Base-by-base conservation (phyloP, 176 grass and related monocot genomes). In the Avena atlantica region DNA sequence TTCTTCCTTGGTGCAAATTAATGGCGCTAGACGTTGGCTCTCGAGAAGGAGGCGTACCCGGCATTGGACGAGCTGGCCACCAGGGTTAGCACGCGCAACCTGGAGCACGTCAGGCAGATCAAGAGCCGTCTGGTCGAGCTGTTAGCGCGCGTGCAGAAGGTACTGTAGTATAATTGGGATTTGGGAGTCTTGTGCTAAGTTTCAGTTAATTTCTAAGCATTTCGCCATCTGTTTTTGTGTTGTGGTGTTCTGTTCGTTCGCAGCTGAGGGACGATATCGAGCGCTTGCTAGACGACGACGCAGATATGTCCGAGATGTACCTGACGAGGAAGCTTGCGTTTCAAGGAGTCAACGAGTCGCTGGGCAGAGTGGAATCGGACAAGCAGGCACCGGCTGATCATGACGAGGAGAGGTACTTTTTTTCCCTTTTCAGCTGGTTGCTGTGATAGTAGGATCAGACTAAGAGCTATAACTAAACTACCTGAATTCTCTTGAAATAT, bases 61-160 rank as follows among this genome's bases (percentile, higher is more conserved):
- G 91, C 89, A 24, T 59, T 98, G 81, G 95, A 98, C 45, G 88
- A 98, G 88, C 91, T 98, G 80, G 90, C 78, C 66, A 83, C 89
- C 42, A 98, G 95, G 84, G 90, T 98, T 20, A 98, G 93, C 84
- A 93, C 89, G 37, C 67, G 90, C 25, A 98, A 98, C 81, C 87
- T 98, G 83, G 95, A 98, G 48, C 85, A 73, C 74, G 91, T 98
- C 66, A 94, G 89, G 58, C 81, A 93, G 27, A 93, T 98, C 64
- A 98, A 98, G 90, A 95, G 86, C 66, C 89, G 87, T 29, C 79
- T 98, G 81, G 93, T 95, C 24, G 89, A 53, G 4, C 78, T 98
- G 13, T 90, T 89, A 77, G 88, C 89, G 12, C 89, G 93, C 12
- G 91, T 93, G 69, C 91, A 98, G 63, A 98, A 93, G 91, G 95